Percentiles rank a stretch among this genome's conserved stretches.
Conservation (phyloP, 305 asterid genomes). For the Rubia tinctorum region DNA sequence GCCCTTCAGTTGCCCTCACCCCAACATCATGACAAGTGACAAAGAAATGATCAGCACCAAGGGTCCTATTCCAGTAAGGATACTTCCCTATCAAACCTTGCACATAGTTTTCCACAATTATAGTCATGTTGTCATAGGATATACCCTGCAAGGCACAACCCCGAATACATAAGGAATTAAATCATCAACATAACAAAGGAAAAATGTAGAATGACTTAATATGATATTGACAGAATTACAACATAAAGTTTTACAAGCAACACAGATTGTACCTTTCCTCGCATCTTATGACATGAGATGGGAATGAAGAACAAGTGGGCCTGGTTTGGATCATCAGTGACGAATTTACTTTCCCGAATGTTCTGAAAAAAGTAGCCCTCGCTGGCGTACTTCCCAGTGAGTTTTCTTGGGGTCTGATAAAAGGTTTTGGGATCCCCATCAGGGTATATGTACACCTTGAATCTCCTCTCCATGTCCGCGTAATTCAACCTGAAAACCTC, state of each 20-base stretch:
- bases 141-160: conserved; percentile 61
- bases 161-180: conserved; percentile 1
- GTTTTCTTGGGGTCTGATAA: conserved; percentile 93
- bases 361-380: conserved; percentile 94
- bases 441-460: conserved; percentile 79
- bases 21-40: conserved; percentile 64
- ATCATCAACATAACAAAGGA: background rate
- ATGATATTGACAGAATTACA: background rate
- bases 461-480: conserved; percentile 69
- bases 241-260: background rate
- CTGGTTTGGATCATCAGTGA: conserved; percentile 74
- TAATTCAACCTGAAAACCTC: conserved; percentile 66
- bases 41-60: conserved; percentile 49
- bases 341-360: conserved; percentile 74
- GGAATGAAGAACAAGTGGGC: conserved; percentile 98
- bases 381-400: conserved; percentile 91
- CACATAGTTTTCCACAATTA: conserved; percentile 76
- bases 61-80: conserved; percentile 94
- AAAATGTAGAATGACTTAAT: background rate
- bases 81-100: conserved; percentile 72
- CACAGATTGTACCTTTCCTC: conserved; percentile 72
- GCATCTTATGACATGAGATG: conserved; percentile 96
- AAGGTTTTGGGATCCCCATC: conserved; percentile 97
- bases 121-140: conserved; percentile 92
- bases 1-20: conserved; percentile 99